Conservation (phyloP, 2,329 filamentous ascomycete species). For the Trichoderma sp. region DNA sequence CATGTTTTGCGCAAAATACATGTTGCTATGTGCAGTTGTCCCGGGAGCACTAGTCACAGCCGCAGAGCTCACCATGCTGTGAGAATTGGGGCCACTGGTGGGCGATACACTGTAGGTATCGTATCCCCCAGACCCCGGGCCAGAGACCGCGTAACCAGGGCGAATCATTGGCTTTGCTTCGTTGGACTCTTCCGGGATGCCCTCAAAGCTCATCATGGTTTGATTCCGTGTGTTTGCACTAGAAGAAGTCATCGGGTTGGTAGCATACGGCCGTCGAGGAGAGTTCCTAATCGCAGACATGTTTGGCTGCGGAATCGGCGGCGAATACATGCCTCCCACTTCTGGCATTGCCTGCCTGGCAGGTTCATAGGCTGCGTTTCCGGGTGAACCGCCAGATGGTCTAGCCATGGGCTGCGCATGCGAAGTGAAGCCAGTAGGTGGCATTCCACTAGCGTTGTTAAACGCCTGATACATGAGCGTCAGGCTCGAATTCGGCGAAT, state of each 20-base stretch:
- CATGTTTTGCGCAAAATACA: slow-evolving; percentile 31
- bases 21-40: slow-evolving; percentile 14
- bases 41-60: slow-evolving; percentile 17
- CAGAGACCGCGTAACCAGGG: slow-evolving; percentile 39
- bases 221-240: slow-evolving; percentile 24
- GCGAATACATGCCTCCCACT: slow-evolving; percentile 45
- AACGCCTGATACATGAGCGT: slow-evolving; percentile 72
- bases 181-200: slow-evolving; percentile 31
- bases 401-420: slow-evolving; percentile 10
- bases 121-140: slow-evolving; percentile 40
- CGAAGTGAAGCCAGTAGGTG: slow-evolving; percentile 1
- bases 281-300: slow-evolving; percentile 49
- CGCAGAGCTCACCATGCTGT: slow-evolving; percentile 21
- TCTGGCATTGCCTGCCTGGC: slow-evolving; percentile 56
- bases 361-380: slow-evolving; percentile 60
- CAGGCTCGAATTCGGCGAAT: slow-evolving; percentile 79
- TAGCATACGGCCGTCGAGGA: slow-evolving; percentile 30
- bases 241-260: slow-evolving; percentile 25
- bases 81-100: slow-evolving; percentile 32
- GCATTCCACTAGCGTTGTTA: slow-evolving; percentile 18
- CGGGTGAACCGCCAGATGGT: slow-evolving; percentile 49
- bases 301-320: slow-evolving; percentile 48
- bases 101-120: slow-evolving; percentile 45
- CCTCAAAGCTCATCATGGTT: slow-evolving; percentile 32
- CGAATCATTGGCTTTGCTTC: slow-evolving; percentile 34